Base-by-base conservation (phyloP, 768 basidiomycete species). In the Kwoniella botswanensis region DNA sequence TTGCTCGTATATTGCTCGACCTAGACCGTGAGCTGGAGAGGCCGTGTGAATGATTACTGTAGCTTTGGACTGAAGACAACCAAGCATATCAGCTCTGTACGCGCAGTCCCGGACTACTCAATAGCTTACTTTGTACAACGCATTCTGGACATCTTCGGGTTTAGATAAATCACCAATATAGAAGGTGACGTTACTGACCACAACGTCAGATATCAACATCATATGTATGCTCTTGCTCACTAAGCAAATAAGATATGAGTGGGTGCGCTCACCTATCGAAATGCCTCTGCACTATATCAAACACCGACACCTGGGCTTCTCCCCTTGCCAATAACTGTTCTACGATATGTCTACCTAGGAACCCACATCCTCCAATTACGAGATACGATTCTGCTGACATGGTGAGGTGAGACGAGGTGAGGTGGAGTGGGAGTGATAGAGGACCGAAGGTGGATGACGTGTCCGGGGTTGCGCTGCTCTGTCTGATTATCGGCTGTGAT, bases 21-120 rank as follows among this genome's bases (percentile, higher is more conserved):
- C 92, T 86, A 86, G 87, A 15, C 88, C 92, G 74, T 89, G 91
- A 5, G 88, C 88, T 0, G 90, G 90, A 7, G 94, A 95, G 18
- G 95, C 97, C 11, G 95, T 98, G 83, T 99, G 97, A 72, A 99
- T 93, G 72, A 98, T 92, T 77, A 92, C 93, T 0, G 93, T 94
- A 29, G 93, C 88, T 50, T 90, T 89, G 71, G 90, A 91, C 91
- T 93, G 71, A 0, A 65, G 0, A 26, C 4, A 44, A 67, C 0
- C 35, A 42, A 21, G 29, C 46, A 72, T 53, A 73, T 62, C 56
- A 21, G 46, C 26, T 41, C 18, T 6, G 35, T 35, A 35, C 35
- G 5, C 7, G 6, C 35, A 9, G 0, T 35, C 35, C 7, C 7
- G 35, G 7, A 35, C 7, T 35, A 35, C 35, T 35, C 35, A 35